phyloP scores from a whole-genome alignment of 371 early-diverging fungal genomes.

The Neoconidiobolus thromboides region DNA sequence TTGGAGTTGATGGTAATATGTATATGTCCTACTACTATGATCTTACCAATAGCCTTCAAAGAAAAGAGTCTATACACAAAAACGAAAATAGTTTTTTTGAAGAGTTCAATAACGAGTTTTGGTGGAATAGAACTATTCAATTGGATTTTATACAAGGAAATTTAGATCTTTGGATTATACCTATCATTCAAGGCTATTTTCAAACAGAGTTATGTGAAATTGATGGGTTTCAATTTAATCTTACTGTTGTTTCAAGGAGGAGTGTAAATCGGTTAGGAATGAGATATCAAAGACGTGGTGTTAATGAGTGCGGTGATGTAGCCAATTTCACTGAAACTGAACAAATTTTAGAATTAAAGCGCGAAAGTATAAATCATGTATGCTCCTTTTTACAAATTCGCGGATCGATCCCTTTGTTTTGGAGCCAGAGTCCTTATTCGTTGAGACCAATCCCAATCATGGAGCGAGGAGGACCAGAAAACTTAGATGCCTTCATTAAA shows the following conservation, averaged over 20 bases:
- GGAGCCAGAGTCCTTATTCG: conserved; percentile 80
- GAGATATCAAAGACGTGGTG: conserved; percentile 88
- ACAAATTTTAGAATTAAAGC: conserved; percentile 24
- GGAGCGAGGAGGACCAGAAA: conserved; percentile 17
- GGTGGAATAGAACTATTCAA: conserved; percentile 29
- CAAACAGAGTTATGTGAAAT: conserved; percentile 40
- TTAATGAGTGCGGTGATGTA: conserved; percentile 83
- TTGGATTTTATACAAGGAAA: conserved; percentile 13
- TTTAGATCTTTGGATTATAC: conserved; percentile 38
- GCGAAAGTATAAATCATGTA: conserved; percentile 8
- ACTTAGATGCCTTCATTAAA: conserved; percentile 26
- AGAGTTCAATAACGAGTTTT: conserved; percentile 25
- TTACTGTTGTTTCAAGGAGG: conserved; percentile 63
- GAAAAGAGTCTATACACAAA: neutral
- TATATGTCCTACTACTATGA: conserved; percentile 1
- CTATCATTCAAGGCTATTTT: conserved; percentile 47
- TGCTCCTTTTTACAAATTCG: conserved; percentile 82
- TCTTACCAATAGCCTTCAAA: neutral
- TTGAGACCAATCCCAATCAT: conserved; percentile 39
- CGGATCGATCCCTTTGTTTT: conserved; percentile 95
- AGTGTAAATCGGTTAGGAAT: conserved; percentile 56
- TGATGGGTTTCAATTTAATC: conserved; percentile 36
- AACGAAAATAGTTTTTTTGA: neutral
- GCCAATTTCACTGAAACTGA: conserved; percentile 98
- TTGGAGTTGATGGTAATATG: conserved; percentile 1